Evolutionary conservation across 257 asterid species (phyloP), one percentile per base, ranked within the genome.

Genomic region (Nyctanthes arbortristis): DNA sequence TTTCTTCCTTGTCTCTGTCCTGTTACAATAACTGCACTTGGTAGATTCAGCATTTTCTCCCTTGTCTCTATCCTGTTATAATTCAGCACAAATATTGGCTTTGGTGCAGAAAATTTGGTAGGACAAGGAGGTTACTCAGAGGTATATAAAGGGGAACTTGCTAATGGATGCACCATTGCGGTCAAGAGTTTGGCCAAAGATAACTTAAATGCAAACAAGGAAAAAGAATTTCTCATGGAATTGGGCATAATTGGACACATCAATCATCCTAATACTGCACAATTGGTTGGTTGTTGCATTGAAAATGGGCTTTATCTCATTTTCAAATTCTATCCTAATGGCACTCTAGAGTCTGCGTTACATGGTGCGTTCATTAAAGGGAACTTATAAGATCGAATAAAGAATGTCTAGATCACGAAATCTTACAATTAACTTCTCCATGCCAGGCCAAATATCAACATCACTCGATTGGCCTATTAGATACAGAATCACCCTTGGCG

Each of bases 101-200:
- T 14, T 27, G 54, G 39, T 77, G 85, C 85, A 89, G 97, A 81
- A 0, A 85, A 89, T 66, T 13, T 87, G 84, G 95, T 87, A 18
- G 97, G 97, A 77, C 77, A 85, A 78, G 97, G 97, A 47, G 96
- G 97, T 8, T 89, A 85, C 69, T 87, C 97, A 4, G 87, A 92
- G 71, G 97, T 92, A 16, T 92, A 89, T 22, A 87, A 61, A 73
- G 97, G 97, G 24, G 70, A 61, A 66, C 64, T 84, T 20, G 71
- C 66, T 4, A 79, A 80, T 28, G 93, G 88, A 62, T 33, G 73
- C 43, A 77, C 47, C 39, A 82, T 92, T 28, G 96, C 97, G 12
- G 87, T 92, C 49, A 92, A 92, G 81, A 78, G 93, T 64, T 81
- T 92, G 73, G 73, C 91, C 1, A 83, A 86, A 73, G 95, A 85